Conservation (phyloP, 2,329 filamentous ascomycete genomes). For the Cryphonectria parasitica region DNA sequence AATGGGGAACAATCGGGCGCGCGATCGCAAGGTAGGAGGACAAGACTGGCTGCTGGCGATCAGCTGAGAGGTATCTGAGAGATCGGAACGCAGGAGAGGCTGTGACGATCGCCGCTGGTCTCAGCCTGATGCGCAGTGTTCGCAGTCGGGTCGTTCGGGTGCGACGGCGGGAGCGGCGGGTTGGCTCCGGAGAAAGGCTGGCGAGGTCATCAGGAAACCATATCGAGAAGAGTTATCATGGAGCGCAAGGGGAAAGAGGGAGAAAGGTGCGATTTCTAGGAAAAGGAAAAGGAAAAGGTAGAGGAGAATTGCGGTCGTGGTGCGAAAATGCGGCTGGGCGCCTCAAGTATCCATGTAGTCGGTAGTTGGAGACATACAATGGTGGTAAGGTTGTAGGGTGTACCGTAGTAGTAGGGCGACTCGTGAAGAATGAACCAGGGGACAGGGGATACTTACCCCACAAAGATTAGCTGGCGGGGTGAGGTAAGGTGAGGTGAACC, state of each 20-base stretch:
- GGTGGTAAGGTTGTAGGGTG: conserved; percentile 6
- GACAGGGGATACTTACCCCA: conserved; percentile 13
- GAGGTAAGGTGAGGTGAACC: neutral
- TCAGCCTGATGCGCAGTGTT: conserved; percentile 4
- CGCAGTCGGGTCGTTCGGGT: conserved; percentile 16
- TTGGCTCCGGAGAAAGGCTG: conserved; percentile 4
- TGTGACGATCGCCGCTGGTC: conserved; percentile 2
- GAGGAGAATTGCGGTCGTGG: neutral
- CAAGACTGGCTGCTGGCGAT: neutral
- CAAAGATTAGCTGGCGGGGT: conserved; percentile 7
- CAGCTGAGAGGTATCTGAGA: neutral
- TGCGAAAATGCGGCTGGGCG: neutral
- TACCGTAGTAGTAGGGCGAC: conserved; percentile 1
- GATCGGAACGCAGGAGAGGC: neutral
- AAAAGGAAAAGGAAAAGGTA: neutral
- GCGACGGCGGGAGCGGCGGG: neutral
- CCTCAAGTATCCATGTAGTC: neutral
- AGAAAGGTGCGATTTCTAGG: neutral
- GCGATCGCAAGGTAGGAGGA: neutral
- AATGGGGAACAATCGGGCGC: too few species aligned
- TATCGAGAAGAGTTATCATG: neutral
- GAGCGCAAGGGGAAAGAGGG: too few species aligned
- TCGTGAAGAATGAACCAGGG: neutral
- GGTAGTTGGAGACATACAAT: conserved; percentile 5
- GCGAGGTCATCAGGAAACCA: conserved; percentile 8